Conservation (phyloP, 352 stramenopile species). For the Phytopythium montanum region DNA sequence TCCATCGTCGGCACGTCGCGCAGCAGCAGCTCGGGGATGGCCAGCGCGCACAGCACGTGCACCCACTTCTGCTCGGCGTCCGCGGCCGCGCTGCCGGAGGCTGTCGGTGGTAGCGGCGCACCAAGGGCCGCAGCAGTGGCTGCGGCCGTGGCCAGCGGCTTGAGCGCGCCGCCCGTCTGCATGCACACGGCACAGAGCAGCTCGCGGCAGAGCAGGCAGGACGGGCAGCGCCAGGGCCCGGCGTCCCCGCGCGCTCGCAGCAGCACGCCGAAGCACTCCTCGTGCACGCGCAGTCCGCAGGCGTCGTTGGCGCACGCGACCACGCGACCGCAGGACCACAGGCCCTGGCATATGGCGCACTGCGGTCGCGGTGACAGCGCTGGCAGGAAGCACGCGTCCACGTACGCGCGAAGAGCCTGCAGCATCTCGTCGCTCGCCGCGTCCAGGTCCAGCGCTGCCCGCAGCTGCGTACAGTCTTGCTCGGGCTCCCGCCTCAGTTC, state of each 20-base stretch:
- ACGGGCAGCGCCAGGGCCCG: conserved; percentile 72
- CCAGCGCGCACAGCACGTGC: conserved; percentile 78
- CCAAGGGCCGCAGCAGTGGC: background rate
- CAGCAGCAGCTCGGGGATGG: conserved; percentile 83
- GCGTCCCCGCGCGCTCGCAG: conserved; percentile 37
- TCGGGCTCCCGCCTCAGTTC: too few species aligned
- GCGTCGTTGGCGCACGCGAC: conserved; percentile 66
- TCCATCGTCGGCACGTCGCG: conserved; percentile 80
- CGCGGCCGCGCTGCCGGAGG: conserved; percentile 4
- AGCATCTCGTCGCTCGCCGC: conserved; percentile 45
- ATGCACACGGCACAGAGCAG: conserved; percentile 77
- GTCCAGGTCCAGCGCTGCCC: conserved; percentile 61
- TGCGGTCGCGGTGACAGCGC: conserved; percentile 72
- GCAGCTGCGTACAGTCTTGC: conserved; percentile 33
- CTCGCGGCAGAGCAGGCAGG: conserved; percentile 67
- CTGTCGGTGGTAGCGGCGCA: conserved; percentile 29
- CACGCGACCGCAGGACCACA: conserved; percentile 76
- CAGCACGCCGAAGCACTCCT: conserved; percentile 82
- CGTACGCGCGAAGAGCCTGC: conserved; percentile 59
- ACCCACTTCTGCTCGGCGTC: conserved; percentile 75
- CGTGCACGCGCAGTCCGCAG: conserved; percentile 64
- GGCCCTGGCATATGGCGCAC: conserved; percentile 72
- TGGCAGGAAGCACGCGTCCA: conserved; percentile 75
- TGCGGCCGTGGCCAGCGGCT: conserved; percentile 37
- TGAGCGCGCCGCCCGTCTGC: conserved; percentile 73